These are phyloP conservation scores for Venturia pyrina DNA, from an alignment of 2,329 filamentous ascomycete species.

Conservation along the genomic window DNA sequence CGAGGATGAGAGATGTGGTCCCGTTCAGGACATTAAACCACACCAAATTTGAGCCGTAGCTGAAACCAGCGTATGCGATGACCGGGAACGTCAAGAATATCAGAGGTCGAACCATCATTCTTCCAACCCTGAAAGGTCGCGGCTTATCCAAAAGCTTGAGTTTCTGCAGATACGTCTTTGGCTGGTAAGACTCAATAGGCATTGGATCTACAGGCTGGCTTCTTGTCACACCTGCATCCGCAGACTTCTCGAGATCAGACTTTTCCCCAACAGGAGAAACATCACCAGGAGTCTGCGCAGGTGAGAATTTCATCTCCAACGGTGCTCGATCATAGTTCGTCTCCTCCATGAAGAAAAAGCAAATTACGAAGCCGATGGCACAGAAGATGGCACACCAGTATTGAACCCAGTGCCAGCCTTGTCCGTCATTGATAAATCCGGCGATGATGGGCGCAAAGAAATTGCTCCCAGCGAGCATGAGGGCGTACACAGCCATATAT, in stretches of 20 bases:
- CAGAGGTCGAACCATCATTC: slow-evolving; percentile 14
- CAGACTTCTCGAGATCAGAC: background rate
- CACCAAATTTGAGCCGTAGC: slow-evolving; percentile 29
- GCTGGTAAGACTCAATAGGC: background rate
- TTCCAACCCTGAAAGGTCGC: background rate
- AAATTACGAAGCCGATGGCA: slow-evolving; percentile 27
- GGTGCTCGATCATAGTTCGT: slow-evolving; percentile 37
- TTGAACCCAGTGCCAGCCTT: slow-evolving; percentile 16
- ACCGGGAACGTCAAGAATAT: slow-evolving; percentile 24
- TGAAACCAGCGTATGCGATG: slow-evolving; percentile 31
- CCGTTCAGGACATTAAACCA: slow-evolving; percentile 36
- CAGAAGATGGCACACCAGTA: slow-evolving; percentile 10
- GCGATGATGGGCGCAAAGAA: slow-evolving; percentile 28
- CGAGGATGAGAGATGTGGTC: slow-evolving; percentile 30
- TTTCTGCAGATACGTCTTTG: slow-evolving; percentile 7
- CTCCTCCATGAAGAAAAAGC: slow-evolving; percentile 52
- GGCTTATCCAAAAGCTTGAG: slow-evolving; percentile 1
- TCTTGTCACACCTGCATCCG: background rate
- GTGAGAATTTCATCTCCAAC: slow-evolving; percentile 14
- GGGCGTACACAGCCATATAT: slow-evolving; percentile 22
- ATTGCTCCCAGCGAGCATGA: slow-evolving; percentile 24
- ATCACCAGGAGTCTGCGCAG: background rate
- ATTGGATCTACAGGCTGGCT: background rate
- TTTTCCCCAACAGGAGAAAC: background rate
- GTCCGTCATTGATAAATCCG: slow-evolving; percentile 27